Conservation (phyloP, 2,329 filamentous ascomycete species). For the Pseudophaeomoniella oleicola region DNA sequence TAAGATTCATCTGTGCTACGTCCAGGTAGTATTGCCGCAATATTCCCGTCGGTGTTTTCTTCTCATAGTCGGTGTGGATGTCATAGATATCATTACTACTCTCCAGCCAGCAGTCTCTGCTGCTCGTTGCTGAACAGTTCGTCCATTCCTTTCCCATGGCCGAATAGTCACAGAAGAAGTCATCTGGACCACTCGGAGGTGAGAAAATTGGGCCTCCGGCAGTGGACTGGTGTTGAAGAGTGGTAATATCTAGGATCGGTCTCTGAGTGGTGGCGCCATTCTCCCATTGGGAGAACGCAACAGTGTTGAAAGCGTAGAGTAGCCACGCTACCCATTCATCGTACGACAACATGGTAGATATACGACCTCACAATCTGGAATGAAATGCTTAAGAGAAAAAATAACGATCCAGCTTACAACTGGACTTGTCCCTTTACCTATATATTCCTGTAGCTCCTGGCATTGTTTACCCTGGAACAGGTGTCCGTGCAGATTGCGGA, state of each 20-base stretch:
- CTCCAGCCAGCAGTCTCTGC: slow-evolving; percentile 3
- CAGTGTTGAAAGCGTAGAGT: background rate
- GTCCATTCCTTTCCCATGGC: slow-evolving; percentile 1
- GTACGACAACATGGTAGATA: background rate
- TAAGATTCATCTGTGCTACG: slow-evolving; percentile 1
- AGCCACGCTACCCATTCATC: background rate
- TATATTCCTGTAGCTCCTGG: no score
- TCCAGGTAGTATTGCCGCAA: slow-evolving; percentile 3
- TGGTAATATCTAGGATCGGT: background rate
- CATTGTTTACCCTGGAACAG: no score
- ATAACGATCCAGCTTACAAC: no score
- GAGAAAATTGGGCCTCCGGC: slow-evolving; percentile 10
- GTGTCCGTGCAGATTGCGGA: no score
- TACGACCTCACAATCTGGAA: no score
- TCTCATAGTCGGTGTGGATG: slow-evolving; percentile 5
- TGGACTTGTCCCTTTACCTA: no score
- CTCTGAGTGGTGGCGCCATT: background rate
- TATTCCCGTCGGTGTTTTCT: slow-evolving; percentile 17
- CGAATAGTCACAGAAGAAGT: slow-evolving; percentile 1
- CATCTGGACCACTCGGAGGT: background rate
- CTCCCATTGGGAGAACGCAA: background rate
- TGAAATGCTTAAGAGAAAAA: no score
- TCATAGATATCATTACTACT: slow-evolving; percentile 1
- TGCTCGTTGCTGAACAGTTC: slow-evolving; percentile 1
- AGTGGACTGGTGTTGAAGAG: background rate